These are phyloP conservation scores for Candida golubevii DNA, from an alignment of 805 yeast genomes.

Conservation along the genomic window DNA sequence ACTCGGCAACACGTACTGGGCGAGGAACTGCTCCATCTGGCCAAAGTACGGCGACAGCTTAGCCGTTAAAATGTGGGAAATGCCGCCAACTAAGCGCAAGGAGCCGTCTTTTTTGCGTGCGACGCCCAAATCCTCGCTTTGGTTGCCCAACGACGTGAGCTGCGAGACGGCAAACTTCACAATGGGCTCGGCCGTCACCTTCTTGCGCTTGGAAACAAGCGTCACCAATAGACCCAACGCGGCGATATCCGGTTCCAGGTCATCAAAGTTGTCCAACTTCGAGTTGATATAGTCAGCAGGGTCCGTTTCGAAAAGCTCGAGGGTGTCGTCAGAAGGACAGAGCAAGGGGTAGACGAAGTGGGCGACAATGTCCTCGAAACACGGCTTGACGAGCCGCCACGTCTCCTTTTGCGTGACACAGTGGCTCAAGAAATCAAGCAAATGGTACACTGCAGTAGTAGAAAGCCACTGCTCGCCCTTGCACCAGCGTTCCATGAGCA, in stretches of 20 bases:
- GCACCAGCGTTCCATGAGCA: conserved; percentile 73
- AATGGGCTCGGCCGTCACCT: conserved; percentile 55
- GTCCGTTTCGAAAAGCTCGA: conserved; percentile 77
- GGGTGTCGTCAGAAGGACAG: conserved; percentile 60
- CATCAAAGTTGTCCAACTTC: conserved; percentile 54
- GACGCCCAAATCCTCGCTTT: conserved; percentile 40
- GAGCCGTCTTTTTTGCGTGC: conserved; percentile 72
- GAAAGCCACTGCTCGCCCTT: conserved; percentile 63
- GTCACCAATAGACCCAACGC: conserved; percentile 71
- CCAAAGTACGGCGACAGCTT: conserved; percentile 53
- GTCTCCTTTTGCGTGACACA: conserved; percentile 50
- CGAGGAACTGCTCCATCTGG: conserved; percentile 68
- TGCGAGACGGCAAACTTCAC: conserved; percentile 55
- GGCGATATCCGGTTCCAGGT: conserved; percentile 65
- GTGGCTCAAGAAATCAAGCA: conserved; percentile 52
- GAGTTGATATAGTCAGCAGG: conserved; percentile 85
- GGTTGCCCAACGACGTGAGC: conserved; percentile 29
- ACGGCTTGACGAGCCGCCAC: conserved; percentile 66
- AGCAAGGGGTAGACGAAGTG: conserved; percentile 75
- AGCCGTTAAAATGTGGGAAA: conserved; percentile 54
- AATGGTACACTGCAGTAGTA: conserved; percentile 56
- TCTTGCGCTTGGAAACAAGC: conserved; percentile 63
- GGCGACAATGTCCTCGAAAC: conserved; percentile 57
- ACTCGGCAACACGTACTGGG: conserved; percentile 64
- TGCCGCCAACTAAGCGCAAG: conserved; percentile 70